Evolutionary conservation across 2,329 filamentous ascomycete genomes (phyloP).

Genomic region (Alternaria brassicicola): DNA sequence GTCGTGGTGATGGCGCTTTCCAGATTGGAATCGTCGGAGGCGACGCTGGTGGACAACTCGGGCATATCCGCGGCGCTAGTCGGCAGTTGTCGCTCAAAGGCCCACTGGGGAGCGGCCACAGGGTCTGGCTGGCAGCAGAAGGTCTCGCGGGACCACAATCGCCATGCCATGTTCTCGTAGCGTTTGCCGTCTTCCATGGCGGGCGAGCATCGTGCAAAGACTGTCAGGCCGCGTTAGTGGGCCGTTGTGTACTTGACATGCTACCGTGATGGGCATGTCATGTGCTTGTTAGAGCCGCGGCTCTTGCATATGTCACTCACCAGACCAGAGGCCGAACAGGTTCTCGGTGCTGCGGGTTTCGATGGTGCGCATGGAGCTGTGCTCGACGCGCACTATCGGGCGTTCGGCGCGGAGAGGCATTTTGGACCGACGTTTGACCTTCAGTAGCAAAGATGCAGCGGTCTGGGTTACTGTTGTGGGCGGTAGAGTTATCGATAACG

Average conservation of each 20-base stretch:
- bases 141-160: constrained; percentile 91
- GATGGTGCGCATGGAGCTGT: constrained; percentile 90
- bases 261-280: not conserved
- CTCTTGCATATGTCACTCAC: constrained; percentile 62
- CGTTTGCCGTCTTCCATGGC: constrained; percentile 91
- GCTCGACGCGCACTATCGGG: constrained; percentile 89
- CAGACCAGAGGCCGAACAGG: constrained; percentile 96
- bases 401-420: constrained; percentile 88
- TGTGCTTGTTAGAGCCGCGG: constrained; percentile 3
- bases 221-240: constrained; percentile 55
- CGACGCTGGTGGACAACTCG: constrained; percentile 55
- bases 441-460: no score
- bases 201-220: constrained; percentile 93
- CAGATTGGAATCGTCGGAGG: constrained; percentile 51
- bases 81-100: constrained; percentile 40
- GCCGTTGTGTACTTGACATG: not conserved
- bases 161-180: constrained; percentile 92
- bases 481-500: not conserved
- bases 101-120: constrained; percentile 40
- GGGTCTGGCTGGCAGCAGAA: constrained; percentile 78
- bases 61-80: constrained; percentile 44
- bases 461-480: no score
- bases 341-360: constrained; percentile 92
- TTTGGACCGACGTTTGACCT: no score
- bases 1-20: constrained; percentile 53